Evolutionary conservation across 805 yeast species (phyloP).

Genomic region (Kazachstania kunashirensis): DNA sequence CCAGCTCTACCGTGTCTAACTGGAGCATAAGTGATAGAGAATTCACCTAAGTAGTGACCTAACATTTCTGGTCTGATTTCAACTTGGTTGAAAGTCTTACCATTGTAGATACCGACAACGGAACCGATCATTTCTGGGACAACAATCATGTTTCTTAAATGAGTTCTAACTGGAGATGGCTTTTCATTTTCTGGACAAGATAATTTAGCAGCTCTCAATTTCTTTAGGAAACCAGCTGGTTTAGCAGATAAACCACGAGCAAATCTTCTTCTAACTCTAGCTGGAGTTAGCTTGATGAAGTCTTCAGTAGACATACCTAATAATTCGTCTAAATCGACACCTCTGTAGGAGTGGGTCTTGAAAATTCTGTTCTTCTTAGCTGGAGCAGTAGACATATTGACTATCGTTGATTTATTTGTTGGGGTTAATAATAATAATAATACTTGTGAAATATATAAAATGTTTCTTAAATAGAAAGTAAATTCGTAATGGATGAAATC

Average conservation of each 20-base stretch:
- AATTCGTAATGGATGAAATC: no score
- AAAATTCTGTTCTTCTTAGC: conserved; percentile 73
- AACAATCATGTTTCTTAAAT: conserved; percentile 96
- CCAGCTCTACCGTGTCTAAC: conserved; percentile 99
- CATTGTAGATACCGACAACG: conserved; percentile 98
- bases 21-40: conserved; percentile 99
- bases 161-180: conserved; percentile 97
- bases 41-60: conserved; percentile 99
- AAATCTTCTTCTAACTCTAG: conserved; percentile 99
- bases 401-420: conserved; percentile 4
- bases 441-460: no score
- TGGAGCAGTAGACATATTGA: conserved; percentile 28
- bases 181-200: conserved; percentile 87
- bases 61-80: conserved; percentile 99
- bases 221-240: conserved; percentile 93
- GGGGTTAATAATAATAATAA: no score
- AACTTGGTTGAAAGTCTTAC: conserved; percentile 98
- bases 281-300: conserved; percentile 90
- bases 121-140: conserved; percentile 99
- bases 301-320: conserved; percentile 93
- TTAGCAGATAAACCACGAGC: conserved; percentile 93
- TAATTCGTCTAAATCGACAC: conserved; percentile 92
- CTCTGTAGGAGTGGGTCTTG: conserved; percentile 97
- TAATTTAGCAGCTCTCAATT: conserved; percentile 94
- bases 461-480: no score